A percentile compares a stretch with the other conserved stretches of the same genome.
Evolutionary conservation across 1,139 yeast species (phyloP).

Genomic region (Yamadazyma taylorii): DNA sequence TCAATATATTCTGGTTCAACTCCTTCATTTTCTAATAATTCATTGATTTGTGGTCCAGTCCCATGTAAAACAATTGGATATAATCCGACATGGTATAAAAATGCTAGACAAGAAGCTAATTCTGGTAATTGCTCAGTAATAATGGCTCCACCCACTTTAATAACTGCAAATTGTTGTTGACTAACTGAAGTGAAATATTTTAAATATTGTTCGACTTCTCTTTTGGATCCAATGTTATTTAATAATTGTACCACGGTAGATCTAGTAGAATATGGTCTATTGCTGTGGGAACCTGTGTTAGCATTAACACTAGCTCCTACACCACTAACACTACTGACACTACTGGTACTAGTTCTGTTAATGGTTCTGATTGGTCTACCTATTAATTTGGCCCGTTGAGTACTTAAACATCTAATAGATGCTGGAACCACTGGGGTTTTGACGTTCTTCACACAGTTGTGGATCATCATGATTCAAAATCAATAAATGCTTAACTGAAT

Average conservation of each 20-base stretch:
- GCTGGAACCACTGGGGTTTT: neutral
- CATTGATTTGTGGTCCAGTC: constrained; percentile 98
- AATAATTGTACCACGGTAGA: constrained; percentile 92
- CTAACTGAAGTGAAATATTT: constrained; percentile 95
- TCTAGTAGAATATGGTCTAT: constrained; percentile 57
- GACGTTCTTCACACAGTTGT: too few species aligned
- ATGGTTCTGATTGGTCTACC: constrained; percentile 1
- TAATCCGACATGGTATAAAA: constrained; percentile 93
- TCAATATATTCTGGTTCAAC: constrained; percentile 95
- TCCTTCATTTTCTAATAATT: constrained; percentile 87
- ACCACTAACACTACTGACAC: too few species aligned
- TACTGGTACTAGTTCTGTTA: constrained; percentile 6
- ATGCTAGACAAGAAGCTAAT: constrained; percentile 92
- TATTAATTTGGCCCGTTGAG: neutral
- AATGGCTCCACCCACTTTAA: constrained; percentile 98
- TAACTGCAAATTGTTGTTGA: constrained; percentile 96
- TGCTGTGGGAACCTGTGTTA: neutral
- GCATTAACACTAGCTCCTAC: neutral
- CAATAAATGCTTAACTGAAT: too few species aligned
- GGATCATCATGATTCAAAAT: constrained; percentile 2
- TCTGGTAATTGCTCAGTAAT: constrained; percentile 92
- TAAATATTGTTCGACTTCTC: constrained; percentile 96
- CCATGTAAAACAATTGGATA: constrained; percentile 97
- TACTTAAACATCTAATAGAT: neutral
- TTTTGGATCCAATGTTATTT: constrained; percentile 93